Conservation (phyloP, 1,284 basidiomycete genomes). For the Hypsizygus ulmarius region DNA sequence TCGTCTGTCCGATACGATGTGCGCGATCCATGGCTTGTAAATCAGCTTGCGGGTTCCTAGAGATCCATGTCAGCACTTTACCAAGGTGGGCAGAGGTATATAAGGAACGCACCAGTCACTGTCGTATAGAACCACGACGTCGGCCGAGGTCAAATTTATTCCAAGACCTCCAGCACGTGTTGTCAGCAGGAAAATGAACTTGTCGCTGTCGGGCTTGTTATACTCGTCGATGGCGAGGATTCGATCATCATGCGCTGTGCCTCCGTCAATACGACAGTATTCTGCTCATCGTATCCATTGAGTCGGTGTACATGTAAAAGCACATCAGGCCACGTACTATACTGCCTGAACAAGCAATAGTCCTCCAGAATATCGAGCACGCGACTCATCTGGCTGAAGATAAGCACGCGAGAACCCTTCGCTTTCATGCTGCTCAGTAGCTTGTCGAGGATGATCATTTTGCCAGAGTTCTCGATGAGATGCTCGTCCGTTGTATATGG, state of each 20-base stretch:
- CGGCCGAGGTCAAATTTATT: constrained; percentile 95
- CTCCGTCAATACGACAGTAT: constrained; percentile 96
- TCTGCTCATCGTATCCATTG: constrained; percentile 49
- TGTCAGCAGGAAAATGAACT: constrained; percentile 96
- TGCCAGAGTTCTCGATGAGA: constrained; percentile 91
- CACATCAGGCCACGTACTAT: constrained; percentile 58
- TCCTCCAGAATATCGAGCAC: constrained; percentile 95
- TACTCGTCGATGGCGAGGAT: constrained; percentile 97
- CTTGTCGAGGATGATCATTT: constrained; percentile 98
- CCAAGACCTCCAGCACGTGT: constrained; percentile 98
- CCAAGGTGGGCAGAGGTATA: background rate
- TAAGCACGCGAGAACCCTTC: constrained; percentile 93
- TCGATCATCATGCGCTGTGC: constrained; percentile 95
- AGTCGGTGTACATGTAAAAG: background rate
- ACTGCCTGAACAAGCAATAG: constrained; percentile 91
- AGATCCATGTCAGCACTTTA: constrained; percentile 4
- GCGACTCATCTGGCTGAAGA: constrained; percentile 99
- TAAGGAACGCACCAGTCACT: constrained; percentile 73
- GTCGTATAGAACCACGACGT: constrained; percentile 97
- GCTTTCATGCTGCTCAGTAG: constrained; percentile 85
- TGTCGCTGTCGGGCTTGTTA: constrained; percentile 93
- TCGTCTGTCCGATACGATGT: constrained; percentile 97
- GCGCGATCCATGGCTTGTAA: constrained; percentile 99
- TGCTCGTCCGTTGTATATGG: constrained; percentile 99
- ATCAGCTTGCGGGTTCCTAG: constrained; percentile 97